Evolutionary conservation across 352 stramenopile genomes (phyloP).

Genomic region (Globisporangium echinulatum): DNA sequence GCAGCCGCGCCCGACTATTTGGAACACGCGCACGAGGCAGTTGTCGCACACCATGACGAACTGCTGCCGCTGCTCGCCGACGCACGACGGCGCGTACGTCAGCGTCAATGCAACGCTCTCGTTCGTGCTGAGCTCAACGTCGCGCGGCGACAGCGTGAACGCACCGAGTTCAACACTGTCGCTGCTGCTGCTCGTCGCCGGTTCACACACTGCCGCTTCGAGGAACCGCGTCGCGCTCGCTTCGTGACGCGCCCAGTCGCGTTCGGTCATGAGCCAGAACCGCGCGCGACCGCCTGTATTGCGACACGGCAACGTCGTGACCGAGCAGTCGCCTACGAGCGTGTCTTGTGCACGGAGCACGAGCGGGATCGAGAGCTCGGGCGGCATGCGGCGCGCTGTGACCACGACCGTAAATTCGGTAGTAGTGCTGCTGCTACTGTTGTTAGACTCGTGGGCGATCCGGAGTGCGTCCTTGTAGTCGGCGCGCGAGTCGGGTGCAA

Average conservation of each 20-base stretch:
- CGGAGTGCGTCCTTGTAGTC: slow-evolving; percentile 65
- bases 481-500: slow-evolving; percentile 63
- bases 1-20: slow-evolving; percentile 57
- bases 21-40: slow-evolving; percentile 66
- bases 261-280: slow-evolving; percentile 70
- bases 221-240: slow-evolving; percentile 9
- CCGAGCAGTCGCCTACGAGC: slow-evolving; percentile 46
- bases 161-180: slow-evolving; percentile 24
- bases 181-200: not conserved
- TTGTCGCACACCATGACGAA: slow-evolving; percentile 85
- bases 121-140: slow-evolving; percentile 40
- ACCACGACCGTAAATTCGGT: slow-evolving; percentile 36
- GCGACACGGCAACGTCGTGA: slow-evolving; percentile 40
- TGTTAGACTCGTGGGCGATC: slow-evolving; percentile 39
- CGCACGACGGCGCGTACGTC: slow-evolving; percentile 41
- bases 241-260: slow-evolving; percentile 40
- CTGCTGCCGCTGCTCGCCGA: slow-evolving; percentile 51
- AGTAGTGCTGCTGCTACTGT: not conserved
- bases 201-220: not conserved
- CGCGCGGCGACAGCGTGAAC: slow-evolving; percentile 50
- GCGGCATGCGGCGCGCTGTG: slow-evolving; percentile 36
- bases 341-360: slow-evolving; percentile 48
- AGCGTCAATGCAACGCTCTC: slow-evolving; percentile 42
- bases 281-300: slow-evolving; percentile 55
- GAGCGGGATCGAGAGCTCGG: slow-evolving; percentile 61